Evolutionary conservation across 192 early-diverging fungal genomes (phyloP), one percentile per base, ranked within the genome.

Genomic region (Thoreauomyces humboldtii): DNA sequence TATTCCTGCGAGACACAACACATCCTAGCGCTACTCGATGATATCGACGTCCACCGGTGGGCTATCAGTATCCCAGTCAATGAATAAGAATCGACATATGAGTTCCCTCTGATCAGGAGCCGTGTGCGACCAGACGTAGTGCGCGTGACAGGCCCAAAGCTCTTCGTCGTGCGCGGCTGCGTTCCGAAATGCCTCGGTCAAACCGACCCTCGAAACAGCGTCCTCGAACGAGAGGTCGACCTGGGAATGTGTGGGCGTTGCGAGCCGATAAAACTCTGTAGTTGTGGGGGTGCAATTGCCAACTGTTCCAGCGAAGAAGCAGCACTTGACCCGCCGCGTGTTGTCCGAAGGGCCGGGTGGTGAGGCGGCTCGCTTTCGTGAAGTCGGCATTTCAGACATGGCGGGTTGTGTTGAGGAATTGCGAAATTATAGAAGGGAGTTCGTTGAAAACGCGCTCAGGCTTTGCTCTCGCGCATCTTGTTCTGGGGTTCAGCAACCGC

Each of bases 121-220:
- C 9, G 62, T 64, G 45, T 11, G 27, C 15, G 11, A 34, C 61
- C 47, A 64, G 21, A 64, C 48, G 41, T 27, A 64, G 37, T 64
- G 62, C 9, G 48, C 50, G 41, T 64, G 62, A 36, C 62, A 64
- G n/a, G 32, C 37, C 62, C 62, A 64, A 14, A 53, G 14, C 50
- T 64, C 62, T 29, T 63, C 61, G 15, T 21, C 19, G 24, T 25
- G 33, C n/a, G 17, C 51, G 21, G 17, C 27, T 9, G 62, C 62
- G 11, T 32, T 27, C 15, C 17, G 17, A 11, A 12, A 61, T 17
- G 2, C 42, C 14, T 2, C n/a, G 41, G 27, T 45, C 22, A 45
- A 45, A 21, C 59, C 59, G n/a, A 43, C 31, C 15, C 21, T 25
- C 19, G 37, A 15, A 25, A 64, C 11, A 1, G 62, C 62, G 19